Evolutionary conservation across 768 basidiomycete genomes (phyloP).

Genomic region (Tricholoma sp.): DNA sequence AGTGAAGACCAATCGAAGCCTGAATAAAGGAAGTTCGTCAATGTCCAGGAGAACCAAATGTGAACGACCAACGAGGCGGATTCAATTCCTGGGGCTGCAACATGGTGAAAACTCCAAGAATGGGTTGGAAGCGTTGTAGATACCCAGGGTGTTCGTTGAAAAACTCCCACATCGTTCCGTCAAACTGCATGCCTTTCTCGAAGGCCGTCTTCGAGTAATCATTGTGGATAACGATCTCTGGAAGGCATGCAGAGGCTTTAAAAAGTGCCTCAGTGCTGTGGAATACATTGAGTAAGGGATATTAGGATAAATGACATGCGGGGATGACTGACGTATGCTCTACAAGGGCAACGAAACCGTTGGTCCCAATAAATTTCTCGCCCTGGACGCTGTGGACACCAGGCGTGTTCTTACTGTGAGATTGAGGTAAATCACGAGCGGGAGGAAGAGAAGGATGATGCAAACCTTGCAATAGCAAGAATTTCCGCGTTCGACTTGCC

Average conservation of each 20-base stretch:
- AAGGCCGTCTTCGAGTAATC: not conserved
- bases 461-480: slow-evolving; percentile 14
- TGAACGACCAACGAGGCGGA: not conserved
- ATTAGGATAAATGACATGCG: not conserved
- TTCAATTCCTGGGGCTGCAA: slow-evolving; percentile 8
- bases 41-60: not conserved
- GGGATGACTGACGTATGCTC: not conserved
- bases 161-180: not conserved
- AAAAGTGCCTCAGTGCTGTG: not conserved
- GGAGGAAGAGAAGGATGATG: not conserved
- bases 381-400: not conserved
- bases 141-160: not conserved
- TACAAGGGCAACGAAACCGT: not conserved
- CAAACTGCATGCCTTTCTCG: not conserved
- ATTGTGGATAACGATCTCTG: not conserved
- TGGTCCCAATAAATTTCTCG: not conserved
- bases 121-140: not conserved
- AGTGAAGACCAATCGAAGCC: slow-evolving; percentile 18
- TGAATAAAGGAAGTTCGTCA: slow-evolving; percentile 1
- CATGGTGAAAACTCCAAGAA: not conserved
- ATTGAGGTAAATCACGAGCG: not conserved
- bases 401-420: not conserved
- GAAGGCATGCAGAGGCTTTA: not conserved
- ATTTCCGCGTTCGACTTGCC: slow-evolving; percentile 18
- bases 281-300: not conserved